Evolutionary conservation across 371 early-diverging fungal species (phyloP).

Genomic region (Mortierella sp.): DNA sequence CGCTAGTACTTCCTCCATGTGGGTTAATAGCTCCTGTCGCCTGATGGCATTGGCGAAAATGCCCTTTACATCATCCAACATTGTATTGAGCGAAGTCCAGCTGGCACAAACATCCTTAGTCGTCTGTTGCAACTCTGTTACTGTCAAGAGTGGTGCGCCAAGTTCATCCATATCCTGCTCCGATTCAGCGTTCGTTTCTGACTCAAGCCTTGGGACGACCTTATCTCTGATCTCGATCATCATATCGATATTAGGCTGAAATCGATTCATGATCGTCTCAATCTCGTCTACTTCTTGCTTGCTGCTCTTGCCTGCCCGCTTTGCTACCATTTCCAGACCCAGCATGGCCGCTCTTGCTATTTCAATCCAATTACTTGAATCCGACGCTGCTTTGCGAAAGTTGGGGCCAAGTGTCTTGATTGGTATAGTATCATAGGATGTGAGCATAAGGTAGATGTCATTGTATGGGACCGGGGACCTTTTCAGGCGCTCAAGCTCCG

Average conservation of each 20-base stretch:
- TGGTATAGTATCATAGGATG: conserved; percentile 54
- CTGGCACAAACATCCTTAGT: conserved; percentile 28
- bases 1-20: conserved; percentile 51
- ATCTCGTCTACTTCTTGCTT: conserved; percentile 56
- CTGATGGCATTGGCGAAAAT: conserved; percentile 41
- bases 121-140: conserved; percentile 26
- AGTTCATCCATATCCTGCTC: not conserved
- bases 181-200: conserved; percentile 1
- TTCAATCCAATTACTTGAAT: conserved; percentile 62
- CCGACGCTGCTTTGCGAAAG: conserved; percentile 49
- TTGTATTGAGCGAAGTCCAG: conserved; percentile 46
- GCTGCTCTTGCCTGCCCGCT: conserved; percentile 39
- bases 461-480: conserved; percentile 53
- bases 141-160: conserved; percentile 10
- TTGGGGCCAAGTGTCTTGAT: conserved; percentile 39
- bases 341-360: conserved; percentile 62
- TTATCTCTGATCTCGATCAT: conserved; percentile 57
- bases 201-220: conserved; percentile 40
- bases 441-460: conserved; percentile 51
- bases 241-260: conserved; percentile 60
- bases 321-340: conserved; percentile 58
- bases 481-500: conserved; percentile 48
- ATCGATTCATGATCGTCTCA: conserved; percentile 55
- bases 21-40: conserved; percentile 51
- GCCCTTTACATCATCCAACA: conserved; percentile 48